These are phyloP conservation scores for Nannochloropsis oceanica DNA, from an alignment of 108 stramenopile species.

Conservation along the genomic window DNA sequence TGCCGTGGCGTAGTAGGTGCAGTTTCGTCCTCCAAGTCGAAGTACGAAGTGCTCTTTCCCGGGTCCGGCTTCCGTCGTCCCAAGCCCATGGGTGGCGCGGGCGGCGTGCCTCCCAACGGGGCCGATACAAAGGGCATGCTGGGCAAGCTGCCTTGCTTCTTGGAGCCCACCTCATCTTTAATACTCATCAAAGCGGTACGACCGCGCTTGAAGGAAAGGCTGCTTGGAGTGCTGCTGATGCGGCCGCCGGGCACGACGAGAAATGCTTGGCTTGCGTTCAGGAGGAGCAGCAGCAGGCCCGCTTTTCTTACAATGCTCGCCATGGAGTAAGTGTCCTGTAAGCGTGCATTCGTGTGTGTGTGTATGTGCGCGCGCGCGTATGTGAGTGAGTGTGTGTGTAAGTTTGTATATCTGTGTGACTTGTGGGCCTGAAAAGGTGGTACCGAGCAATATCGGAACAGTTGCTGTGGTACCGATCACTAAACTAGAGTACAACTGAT, in stretches of 20 bases:
- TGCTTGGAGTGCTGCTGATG: not conserved
- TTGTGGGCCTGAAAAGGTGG: too few relatives aligned
- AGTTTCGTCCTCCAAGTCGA: not conserved
- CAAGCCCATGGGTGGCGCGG: not conserved
- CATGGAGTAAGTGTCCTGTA: too few relatives aligned
- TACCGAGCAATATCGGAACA: too few relatives aligned
- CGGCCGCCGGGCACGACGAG: not conserved
- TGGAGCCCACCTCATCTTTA: not conserved
- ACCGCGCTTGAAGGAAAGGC: not conserved
- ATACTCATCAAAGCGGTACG: not conserved
- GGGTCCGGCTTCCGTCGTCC: not conserved
- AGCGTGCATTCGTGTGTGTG: too few relatives aligned
- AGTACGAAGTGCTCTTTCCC: not conserved
- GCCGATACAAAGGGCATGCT: not conserved
- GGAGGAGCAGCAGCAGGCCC: too few relatives aligned
- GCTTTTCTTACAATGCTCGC: too few relatives aligned
- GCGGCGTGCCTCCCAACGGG: not conserved
- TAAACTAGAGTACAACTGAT: too few relatives aligned
- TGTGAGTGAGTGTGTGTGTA: too few relatives aligned
- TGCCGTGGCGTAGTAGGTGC: not conserved
- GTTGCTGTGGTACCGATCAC: too few relatives aligned
- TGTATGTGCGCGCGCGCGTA: too few relatives aligned
- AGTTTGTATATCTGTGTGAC: too few relatives aligned
- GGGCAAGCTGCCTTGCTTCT: not conserved
- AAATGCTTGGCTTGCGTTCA: not conserved